Conservation (phyloP, 345 rosid species). For the Hypericum perforatum region DNA sequence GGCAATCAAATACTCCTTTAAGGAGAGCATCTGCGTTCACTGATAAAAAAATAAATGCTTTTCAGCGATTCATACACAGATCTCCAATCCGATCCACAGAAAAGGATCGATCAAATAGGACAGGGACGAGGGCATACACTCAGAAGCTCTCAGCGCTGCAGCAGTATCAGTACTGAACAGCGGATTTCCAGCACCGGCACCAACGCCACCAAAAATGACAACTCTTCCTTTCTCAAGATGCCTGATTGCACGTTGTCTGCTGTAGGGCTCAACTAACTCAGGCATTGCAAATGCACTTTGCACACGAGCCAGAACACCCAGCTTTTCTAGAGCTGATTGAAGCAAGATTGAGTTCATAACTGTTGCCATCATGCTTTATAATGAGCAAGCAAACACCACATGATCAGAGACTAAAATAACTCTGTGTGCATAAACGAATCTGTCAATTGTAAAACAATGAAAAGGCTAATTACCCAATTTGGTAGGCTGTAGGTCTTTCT, state of each 20-base stretch:
- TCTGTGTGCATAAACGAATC: background rate
- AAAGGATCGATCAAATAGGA: constrained; percentile 1
- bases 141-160: constrained; percentile 83
- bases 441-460: background rate
- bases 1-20: constrained; percentile 70
- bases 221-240: constrained; percentile 96
- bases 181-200: constrained; percentile 80
- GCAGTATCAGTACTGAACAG: constrained; percentile 84
- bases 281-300: constrained; percentile 65
- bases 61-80: background rate
- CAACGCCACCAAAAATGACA: constrained; percentile 86
- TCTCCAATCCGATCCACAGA: background rate
- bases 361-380: constrained; percentile 80
- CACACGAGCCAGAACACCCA: constrained; percentile 60
- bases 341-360: constrained; percentile 83
- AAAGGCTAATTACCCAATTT: constrained; percentile 49
- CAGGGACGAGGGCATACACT: constrained; percentile 35
- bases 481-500: constrained; percentile 75
- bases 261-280: constrained; percentile 79
- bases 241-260: constrained; percentile 58
- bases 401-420: background rate
- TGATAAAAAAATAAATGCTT: constrained; percentile 13
- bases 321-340: constrained; percentile 77
- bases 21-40: constrained; percentile 79
- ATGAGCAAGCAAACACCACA: constrained; percentile 8